Evolutionary conservation across 2,329 filamentous ascomycete genomes (phyloP).

Genomic region (Phaeosphaeria sp.): DNA sequence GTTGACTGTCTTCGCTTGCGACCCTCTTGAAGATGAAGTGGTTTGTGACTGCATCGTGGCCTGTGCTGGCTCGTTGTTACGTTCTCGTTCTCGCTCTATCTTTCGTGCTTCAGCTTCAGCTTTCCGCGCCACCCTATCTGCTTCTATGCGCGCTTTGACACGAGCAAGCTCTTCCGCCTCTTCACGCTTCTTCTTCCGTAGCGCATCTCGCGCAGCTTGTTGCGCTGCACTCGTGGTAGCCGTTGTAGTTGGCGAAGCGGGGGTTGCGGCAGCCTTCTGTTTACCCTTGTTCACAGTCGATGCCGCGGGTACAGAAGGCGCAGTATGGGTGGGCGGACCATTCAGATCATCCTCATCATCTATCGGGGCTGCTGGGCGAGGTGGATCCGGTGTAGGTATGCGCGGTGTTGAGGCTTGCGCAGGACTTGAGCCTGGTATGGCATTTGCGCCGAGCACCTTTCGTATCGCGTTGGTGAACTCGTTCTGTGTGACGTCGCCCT

Average conservation of each 20-base stretch:
- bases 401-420: constrained; percentile 17
- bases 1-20: constrained; percentile 40
- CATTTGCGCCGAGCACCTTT: constrained; percentile 42
- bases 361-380: neutral
- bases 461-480: constrained; percentile 69
- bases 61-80: constrained; percentile 8
- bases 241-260: constrained; percentile 44
- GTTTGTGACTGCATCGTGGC: constrained; percentile 6
- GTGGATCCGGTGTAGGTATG: constrained; percentile 12
- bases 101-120: constrained; percentile 43
- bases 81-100: constrained; percentile 41
- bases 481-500: constrained; percentile 67
- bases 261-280: constrained; percentile 51
- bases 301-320: constrained; percentile 8
- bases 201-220: constrained; percentile 51
- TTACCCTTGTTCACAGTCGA: constrained; percentile 44
- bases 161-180: constrained; percentile 72
- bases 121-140: constrained; percentile 74
- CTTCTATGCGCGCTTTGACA: constrained; percentile 77
- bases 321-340: constrained; percentile 3
- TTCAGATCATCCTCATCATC: constrained; percentile 14
- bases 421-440: constrained; percentile 33
- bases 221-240: constrained; percentile 47
- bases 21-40: constrained; percentile 30
- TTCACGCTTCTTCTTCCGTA: constrained; percentile 68